Evolutionary conservation across 1,284 basidiomycete genomes (phyloP).

Genomic region (Rhodotorula glutinis): DNA sequence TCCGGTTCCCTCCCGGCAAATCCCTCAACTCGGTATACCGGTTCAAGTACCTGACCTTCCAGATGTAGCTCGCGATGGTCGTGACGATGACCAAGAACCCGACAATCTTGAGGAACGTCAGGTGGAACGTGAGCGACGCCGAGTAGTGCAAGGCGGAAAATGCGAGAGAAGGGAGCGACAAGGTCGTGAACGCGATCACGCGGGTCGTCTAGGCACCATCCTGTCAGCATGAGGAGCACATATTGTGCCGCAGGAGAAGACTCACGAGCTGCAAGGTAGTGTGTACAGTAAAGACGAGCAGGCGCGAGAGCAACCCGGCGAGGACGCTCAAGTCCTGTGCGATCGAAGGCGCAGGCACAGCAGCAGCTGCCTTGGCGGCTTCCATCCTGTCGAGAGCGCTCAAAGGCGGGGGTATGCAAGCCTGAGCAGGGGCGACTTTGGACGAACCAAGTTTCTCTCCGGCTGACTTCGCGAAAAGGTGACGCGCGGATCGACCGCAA

Average conservation of each 20-base stretch:
- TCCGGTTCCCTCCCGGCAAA: slow-evolving; percentile 55
- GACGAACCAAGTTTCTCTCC: too few species aligned
- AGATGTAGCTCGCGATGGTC: slow-evolving; percentile 26
- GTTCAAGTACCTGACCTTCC: slow-evolving; percentile 40
- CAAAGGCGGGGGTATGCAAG: neutral
- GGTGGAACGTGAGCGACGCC: slow-evolving; percentile 27
- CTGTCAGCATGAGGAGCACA: neutral
- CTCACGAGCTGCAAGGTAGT: neutral
- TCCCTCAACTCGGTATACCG: slow-evolving; percentile 72
- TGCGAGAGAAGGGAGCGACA: slow-evolving; percentile 5
- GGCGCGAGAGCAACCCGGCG: neutral
- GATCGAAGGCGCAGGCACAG: neutral
- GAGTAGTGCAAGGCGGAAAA: slow-evolving; percentile 20
- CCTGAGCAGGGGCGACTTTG: too few species aligned
- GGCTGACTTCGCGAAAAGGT: neutral
- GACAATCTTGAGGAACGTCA: slow-evolving; percentile 34
- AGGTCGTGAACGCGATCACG: slow-evolving; percentile 7
- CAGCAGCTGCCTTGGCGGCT: neutral
- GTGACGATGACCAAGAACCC: slow-evolving; percentile 24
- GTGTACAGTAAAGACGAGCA: neutral
- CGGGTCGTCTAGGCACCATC: neutral
- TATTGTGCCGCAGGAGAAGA: rapidly evolving
- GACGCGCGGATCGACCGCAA: neutral
- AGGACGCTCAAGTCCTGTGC: slow-evolving; percentile 6
- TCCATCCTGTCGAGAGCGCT: slow-evolving; percentile 1